Evolutionary conservation across 2,329 filamentous ascomycete genomes (phyloP).

Genomic region (Metarhizium guizhouense): DNA sequence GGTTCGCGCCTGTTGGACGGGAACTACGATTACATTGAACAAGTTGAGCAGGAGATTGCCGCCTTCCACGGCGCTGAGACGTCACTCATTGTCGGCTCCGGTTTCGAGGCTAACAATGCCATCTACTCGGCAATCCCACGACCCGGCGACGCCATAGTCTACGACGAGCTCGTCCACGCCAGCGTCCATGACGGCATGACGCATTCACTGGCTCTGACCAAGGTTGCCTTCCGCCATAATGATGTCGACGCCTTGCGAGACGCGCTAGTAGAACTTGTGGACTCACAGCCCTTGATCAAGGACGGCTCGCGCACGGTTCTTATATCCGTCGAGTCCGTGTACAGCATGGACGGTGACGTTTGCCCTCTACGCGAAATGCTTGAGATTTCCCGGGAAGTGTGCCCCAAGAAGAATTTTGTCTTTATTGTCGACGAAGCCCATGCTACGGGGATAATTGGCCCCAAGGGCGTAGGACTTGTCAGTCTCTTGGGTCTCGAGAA

Average conservation of each 20-base stretch:
- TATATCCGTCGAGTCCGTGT: conserved; percentile 32
- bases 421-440: conserved; percentile 46
- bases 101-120: conserved; percentile 44
- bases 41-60: conserved; percentile 52
- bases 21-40: conserved; percentile 46
- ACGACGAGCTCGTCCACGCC: conserved; percentile 59
- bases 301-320: conserved; percentile 24
- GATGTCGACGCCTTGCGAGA: conserved; percentile 22
- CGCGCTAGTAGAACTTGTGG: conserved; percentile 21
- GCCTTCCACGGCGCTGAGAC: conserved; percentile 40
- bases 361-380: conserved; percentile 29
- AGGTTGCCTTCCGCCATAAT: conserved; percentile 39
- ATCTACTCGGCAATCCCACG: conserved; percentile 41
- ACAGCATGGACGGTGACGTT: conserved; percentile 39
- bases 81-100: conserved; percentile 52
- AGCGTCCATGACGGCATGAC: conserved; percentile 58
- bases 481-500: conserved; percentile 38
- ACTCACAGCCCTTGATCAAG: conserved; percentile 19
- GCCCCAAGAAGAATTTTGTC: conserved; percentile 29
- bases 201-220: conserved; percentile 39
- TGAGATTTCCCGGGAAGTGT: conserved; percentile 22
- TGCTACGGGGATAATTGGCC: conserved; percentile 35
- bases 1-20: conserved; percentile 58
- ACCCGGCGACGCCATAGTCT: conserved; percentile 46
- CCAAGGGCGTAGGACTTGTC: conserved; percentile 38